A percentile compares a stretch with the other conserved stretches of the same genome.
Conservation (phyloP, 2,329 filamentous ascomycete genomes). For the Paecilomyces sp. region DNA sequence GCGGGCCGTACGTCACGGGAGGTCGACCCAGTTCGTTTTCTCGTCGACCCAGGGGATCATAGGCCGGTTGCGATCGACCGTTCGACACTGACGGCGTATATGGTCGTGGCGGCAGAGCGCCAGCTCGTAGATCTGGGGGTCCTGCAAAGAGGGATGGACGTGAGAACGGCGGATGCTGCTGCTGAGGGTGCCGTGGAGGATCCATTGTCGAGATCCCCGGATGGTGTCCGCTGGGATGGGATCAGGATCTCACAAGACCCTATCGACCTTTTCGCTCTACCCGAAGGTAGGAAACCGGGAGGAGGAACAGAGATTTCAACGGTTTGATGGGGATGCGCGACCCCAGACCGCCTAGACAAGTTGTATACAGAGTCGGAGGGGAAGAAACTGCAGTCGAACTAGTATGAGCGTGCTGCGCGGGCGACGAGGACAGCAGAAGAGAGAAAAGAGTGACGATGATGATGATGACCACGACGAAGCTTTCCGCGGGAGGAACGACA, state of each 20-base stretch:
- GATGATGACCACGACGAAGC: neutral
- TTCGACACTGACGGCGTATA: constrained; percentile 9
- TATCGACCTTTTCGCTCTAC: neutral
- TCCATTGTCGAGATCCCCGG: constrained; percentile 14
- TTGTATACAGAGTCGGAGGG: neutral
- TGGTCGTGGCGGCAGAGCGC: constrained; percentile 16
- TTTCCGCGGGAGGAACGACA: neutral
- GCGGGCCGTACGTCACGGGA: constrained; percentile 3
- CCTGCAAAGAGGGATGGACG: constrained; percentile 23
- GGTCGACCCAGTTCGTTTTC: constrained; percentile 4
- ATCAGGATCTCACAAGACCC: neutral
- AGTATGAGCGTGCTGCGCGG: constrained; percentile 13
- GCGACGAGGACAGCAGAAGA: constrained; percentile 8
- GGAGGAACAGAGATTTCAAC: neutral
- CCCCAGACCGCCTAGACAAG: neutral
- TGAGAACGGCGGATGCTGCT: constrained; percentile 18
- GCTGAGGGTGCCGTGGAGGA: constrained; percentile 18
- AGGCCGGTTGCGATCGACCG: constrained; percentile 15
- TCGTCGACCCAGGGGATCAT: constrained; percentile 14
- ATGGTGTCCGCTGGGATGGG: neutral
- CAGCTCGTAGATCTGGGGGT: constrained; percentile 21
- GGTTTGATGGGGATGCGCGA: neutral
- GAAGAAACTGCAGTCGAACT: constrained; percentile 4
- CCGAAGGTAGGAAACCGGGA: neutral
- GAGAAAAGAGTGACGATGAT: constrained; percentile 4